Evolutionary conservation across 2,329 filamentous ascomycete genomes (phyloP), one percentile per base, ranked within the genome.

Genomic region (Exophiala sp.): DNA sequence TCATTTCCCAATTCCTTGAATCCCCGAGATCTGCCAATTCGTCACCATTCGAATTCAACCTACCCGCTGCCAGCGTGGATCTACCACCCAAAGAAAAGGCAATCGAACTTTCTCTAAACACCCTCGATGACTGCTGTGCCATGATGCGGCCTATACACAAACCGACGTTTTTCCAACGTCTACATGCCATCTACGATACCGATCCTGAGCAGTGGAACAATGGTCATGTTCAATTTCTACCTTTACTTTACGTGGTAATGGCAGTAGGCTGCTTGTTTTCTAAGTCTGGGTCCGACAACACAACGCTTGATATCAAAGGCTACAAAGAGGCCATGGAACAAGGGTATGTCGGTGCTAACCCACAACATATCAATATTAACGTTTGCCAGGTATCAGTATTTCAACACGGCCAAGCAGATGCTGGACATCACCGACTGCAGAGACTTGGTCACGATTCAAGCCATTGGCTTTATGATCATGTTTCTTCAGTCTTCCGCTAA

Each of bases 401-500:
- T 89, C 67, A 82, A 81, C 62, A 79, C 80, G 2, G 82, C 87
- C 4, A 80, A 87, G 51, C 73, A 81, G 40, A 75, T 91, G 53
- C 73, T 91, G 44, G 78, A 80, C 59, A 73, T 80, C 36, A 79
- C 77, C 1, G 77, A 80, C 57, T 91, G 87, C 62, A 83, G 88
- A 43, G 88, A 91, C 65, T 75, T 92, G 40, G 81, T 78, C 16
- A 88, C 88, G 1, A 73, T 92, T 7, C 88, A 94, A 68, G 83
- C 86, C 2, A 78, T 94, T 5, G 73, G 91, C 16, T 91, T 89
- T 67, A 88, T 91, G 79, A 87, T 91, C 45, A 74, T 92, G 2
- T 94, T 91, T 65, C 77, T 92, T 1, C 89, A 94, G 65, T 84
- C 86, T 2, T 88, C 89, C 1, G 87, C 88, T 8, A 89, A 89